Conservation (phyloP, 257 asterid species). For the Jacaranda mimosifolia region DNA sequence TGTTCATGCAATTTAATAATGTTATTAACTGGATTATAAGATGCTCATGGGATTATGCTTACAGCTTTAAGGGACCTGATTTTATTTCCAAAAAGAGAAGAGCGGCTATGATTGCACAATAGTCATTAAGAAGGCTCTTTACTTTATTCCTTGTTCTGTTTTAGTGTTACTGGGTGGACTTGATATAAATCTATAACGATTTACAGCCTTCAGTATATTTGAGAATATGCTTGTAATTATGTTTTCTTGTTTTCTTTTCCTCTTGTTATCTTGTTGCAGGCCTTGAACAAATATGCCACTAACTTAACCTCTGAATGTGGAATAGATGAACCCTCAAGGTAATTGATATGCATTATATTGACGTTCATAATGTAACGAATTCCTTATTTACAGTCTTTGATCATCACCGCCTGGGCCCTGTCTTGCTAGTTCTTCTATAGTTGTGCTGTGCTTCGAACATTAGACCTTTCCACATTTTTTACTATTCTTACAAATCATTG, state of each 20-base stretch:
- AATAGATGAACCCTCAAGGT: constrained; percentile 73
- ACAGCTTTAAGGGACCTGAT: not conserved
- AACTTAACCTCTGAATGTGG: constrained; percentile 51
- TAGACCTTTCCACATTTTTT: not conserved
- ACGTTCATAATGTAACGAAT: not conserved
- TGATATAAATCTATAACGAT: not conserved
- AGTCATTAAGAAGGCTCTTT: constrained; percentile 16
- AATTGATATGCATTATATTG: constrained; percentile 37
- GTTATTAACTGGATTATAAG: not conserved
- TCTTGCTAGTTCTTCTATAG: constrained; percentile 9
- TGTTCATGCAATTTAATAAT: not conserved
- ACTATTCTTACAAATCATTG: not conserved
- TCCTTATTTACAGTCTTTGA: not conserved
- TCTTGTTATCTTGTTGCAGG: constrained; percentile 57
- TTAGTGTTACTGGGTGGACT: constrained; percentile 28
- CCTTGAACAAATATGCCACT: constrained; percentile 39
- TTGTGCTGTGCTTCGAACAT: not conserved
- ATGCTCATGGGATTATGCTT: not conserved
- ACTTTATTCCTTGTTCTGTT: constrained; percentile 8
- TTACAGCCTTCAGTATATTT: not conserved
- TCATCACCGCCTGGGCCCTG: not conserved
- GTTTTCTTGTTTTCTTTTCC: not conserved
- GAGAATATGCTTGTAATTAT: not conserved
- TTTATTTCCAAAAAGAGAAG: constrained; percentile 2
- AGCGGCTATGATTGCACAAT: not conserved